Conservation (phyloP, 352 stramenopile species). For the Blastocystis sp. region DNA sequence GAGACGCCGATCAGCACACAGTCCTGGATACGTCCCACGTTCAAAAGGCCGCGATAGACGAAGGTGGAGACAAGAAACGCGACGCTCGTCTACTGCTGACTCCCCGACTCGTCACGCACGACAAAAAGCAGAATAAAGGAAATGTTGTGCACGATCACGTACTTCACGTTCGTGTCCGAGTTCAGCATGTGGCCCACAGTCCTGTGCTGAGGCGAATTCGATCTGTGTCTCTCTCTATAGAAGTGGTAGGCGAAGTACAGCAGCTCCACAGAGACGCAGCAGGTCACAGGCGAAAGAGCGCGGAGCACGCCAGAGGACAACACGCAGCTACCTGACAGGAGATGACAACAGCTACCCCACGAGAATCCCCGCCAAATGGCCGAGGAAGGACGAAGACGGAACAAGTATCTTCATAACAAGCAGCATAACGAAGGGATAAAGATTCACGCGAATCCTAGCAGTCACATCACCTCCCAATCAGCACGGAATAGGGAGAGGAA, state of each 20-base stretch:
- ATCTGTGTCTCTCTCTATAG: background rate
- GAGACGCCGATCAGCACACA: background rate
- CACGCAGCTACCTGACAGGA: background rate
- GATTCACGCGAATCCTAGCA: background rate
- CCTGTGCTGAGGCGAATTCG: background rate
- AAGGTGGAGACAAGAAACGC: background rate
- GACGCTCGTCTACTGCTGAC: background rate
- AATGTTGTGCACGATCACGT: slow-evolving; percentile 55
- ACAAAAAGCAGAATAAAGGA: slow-evolving; percentile 19
- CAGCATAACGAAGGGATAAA: slow-evolving; percentile 38
- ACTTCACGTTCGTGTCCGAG: slow-evolving; percentile 52
- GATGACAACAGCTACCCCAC: background rate
- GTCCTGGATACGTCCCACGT: background rate
- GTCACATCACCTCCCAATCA: background rate
- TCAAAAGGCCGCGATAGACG: background rate
- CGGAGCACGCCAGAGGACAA: background rate
- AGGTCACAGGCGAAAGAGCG: background rate
- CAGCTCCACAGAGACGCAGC: background rate
- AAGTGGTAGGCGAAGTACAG: background rate
- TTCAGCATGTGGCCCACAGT: slow-evolving; percentile 45
- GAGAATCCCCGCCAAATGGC: slow-evolving; percentile 24
- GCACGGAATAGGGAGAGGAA: background rate
- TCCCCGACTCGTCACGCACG: background rate
- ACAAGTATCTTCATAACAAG: slow-evolving; percentile 47
- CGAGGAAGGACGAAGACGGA: slow-evolving; percentile 37